These are phyloP conservation scores for Monilinia polystroma DNA, from an alignment of 2,329 filamentous ascomycete species.

Conservation along the genomic window DNA sequence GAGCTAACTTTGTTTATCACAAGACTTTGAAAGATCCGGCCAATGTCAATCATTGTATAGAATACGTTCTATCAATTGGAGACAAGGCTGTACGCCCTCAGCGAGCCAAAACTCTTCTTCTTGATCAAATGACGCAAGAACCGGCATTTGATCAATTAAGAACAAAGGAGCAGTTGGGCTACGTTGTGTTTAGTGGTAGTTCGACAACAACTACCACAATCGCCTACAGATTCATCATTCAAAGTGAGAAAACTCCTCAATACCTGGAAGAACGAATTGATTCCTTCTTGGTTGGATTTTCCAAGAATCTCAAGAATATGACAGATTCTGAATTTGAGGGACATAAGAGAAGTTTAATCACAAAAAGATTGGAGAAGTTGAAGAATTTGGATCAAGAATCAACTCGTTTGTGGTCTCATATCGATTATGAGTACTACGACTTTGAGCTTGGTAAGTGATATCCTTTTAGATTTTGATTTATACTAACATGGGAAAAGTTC, in stretches of 20 bases:
- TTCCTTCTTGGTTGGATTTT: conserved; percentile 71
- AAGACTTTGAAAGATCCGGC: conserved; percentile 79
- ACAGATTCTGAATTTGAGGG: conserved; percentile 79
- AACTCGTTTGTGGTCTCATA: conserved; percentile 78
- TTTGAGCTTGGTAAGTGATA: conserved; percentile 72
- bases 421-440: conserved; percentile 82
- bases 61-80: conserved; percentile 73
- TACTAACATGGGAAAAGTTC: conserved; percentile 27
- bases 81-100: conserved; percentile 65
- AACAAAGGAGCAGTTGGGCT: conserved; percentile 96
- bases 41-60: conserved; percentile 86
- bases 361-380: conserved; percentile 82
- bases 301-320: conserved; percentile 70
- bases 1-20: conserved; percentile 80
- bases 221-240: conserved; percentile 85
- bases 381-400: conserved; percentile 91
- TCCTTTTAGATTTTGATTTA: conserved; percentile 15
- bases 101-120: conserved; percentile 74
- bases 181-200: conserved; percentile 86
- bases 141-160: conserved; percentile 91
- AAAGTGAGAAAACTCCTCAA: conserved; percentile 81
- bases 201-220: conserved; percentile 72
- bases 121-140: conserved; percentile 90
- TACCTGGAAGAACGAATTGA: conserved; percentile 90
- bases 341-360: conserved; percentile 86